A percentile compares a stretch with the other conserved stretches of the same genome.
phyloP scores from a whole-genome alignment of 2,329 filamentous ascomycete genomes.

The Cryphonectria carpinicola region DNA sequence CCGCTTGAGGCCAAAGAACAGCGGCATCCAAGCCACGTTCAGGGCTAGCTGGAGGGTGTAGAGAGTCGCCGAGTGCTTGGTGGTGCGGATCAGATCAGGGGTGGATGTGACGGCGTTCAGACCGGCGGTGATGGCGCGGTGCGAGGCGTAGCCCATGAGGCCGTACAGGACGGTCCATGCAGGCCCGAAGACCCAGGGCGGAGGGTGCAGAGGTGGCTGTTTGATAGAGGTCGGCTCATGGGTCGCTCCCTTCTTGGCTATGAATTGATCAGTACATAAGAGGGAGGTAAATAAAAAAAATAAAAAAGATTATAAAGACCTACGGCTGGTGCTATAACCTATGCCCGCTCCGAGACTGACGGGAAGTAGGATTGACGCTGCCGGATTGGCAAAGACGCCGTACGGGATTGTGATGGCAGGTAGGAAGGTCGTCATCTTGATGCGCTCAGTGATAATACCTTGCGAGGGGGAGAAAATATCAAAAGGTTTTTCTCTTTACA shows the following conservation, averaged over 20 bases:
- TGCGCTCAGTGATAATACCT: not conserved
- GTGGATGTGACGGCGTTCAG: conserved; percentile 60
- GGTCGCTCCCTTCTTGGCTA: conserved; percentile 54
- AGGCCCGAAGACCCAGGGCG: conserved; percentile 65
- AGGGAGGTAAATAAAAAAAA: conserved; percentile 12
- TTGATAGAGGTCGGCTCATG: conserved; percentile 67
- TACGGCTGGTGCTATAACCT: conserved; percentile 70
- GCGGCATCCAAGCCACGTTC: conserved; percentile 88
- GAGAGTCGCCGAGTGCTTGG: conserved; percentile 73
- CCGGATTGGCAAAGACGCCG: conserved; percentile 71
- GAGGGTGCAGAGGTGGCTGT: conserved; percentile 68
- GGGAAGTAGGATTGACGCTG: conserved; percentile 75
- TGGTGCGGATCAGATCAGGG: conserved; percentile 55
- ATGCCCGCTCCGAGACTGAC: conserved; percentile 73
- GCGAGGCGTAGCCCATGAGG: conserved; percentile 86
- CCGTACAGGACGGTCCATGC: conserved; percentile 71
- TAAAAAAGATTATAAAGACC: conserved; percentile 35
- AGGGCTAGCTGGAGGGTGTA: conserved; percentile 86
- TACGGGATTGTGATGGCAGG: conserved; percentile 76
- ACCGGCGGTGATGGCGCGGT: conserved; percentile 72
- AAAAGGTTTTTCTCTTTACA: not conserved
- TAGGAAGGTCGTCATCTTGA: conserved; percentile 77
- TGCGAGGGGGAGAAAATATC: not conserved
- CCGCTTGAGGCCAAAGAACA: conserved; percentile 81
- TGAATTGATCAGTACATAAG: conserved; percentile 16